Conservation (phyloP, 2,329 filamentous ascomycete genomes). For the Lasiodiplodia citricola region DNA sequence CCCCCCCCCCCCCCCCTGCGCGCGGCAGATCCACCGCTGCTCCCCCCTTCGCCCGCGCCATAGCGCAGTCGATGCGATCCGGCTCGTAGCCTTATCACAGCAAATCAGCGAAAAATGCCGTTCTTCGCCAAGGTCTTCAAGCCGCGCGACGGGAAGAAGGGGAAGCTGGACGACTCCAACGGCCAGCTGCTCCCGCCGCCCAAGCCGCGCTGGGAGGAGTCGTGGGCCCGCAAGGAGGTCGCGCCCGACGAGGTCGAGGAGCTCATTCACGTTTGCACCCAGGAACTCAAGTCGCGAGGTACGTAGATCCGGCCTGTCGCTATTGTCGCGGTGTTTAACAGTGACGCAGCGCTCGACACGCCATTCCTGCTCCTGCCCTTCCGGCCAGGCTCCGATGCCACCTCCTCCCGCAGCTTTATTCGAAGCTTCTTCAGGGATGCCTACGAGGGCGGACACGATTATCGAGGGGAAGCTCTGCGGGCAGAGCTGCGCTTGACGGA, state of each 20-base stretch:
- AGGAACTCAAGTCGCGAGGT: constrained; percentile 95
- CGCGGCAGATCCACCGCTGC: constrained; percentile 21
- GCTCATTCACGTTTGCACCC: constrained; percentile 80
- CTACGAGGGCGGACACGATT: constrained; percentile 61
- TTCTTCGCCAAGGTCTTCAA: constrained; percentile 71
- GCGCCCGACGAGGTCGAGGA: constrained; percentile 91
- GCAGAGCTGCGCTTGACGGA: constrained; percentile 93
- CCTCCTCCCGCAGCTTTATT: constrained; percentile 83
- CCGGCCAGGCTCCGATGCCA: constrained; percentile 89
- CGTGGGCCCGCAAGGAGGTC: constrained; percentile 81
- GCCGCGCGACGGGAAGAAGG: constrained; percentile 78
- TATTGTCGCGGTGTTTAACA: constrained; percentile 18
- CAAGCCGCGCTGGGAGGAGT: constrained; percentile 85
- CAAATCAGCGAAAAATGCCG: constrained; percentile 49
- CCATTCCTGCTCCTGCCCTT: constrained; percentile 95
- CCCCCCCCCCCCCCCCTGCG: constrained; percentile 12
- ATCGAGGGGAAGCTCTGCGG: constrained; percentile 71
- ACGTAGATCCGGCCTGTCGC: constrained; percentile 36
- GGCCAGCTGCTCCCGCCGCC: constrained; percentile 53
- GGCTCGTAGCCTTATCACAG: constrained; percentile 19
- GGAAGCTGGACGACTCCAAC: constrained; percentile 38
- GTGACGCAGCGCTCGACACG: constrained; percentile 74
- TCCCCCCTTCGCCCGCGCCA: constrained; percentile 20
- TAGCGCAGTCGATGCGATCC: constrained; percentile 24
- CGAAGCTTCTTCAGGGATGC: constrained; percentile 85